Evolutionary conservation across 805 yeast genomes (phyloP).

Genomic region (Cyberlindnera veronae): DNA sequence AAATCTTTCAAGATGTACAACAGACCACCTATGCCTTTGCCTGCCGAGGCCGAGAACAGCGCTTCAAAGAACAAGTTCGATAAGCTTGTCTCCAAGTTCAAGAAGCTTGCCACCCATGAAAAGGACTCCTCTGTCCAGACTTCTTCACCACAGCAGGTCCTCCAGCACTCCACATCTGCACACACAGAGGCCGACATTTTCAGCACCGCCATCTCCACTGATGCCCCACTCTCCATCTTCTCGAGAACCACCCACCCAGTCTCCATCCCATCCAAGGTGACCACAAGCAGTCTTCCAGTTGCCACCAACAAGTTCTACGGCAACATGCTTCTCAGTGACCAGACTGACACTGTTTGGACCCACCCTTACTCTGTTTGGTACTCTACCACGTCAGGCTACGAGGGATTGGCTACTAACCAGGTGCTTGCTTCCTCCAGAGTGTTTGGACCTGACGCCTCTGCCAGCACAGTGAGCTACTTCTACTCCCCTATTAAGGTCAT

Average conservation of each 20-base stretch:
- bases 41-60: conserved; percentile 10
- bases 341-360: conserved; percentile 71
- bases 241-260: conserved; percentile 28
- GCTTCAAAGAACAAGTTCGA: conserved; percentile 6
- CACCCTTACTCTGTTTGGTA: conserved; percentile 80
- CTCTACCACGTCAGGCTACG: conserved; percentile 41
- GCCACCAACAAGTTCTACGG: conserved; percentile 80
- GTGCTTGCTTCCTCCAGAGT: conserved; percentile 57
- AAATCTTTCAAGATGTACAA: conserved; percentile 22
- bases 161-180: conserved; percentile 6
- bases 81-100: conserved; percentile 15
- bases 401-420: conserved; percentile 69
- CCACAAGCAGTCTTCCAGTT: conserved; percentile 38
- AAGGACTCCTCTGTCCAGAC: conserved; percentile 1
- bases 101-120: conserved; percentile 12
- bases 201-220: conserved; percentile 38
- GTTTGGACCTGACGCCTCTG: conserved; percentile 59
- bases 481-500: conserved; percentile 67
- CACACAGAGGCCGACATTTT: conserved; percentile 33
- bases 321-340: conserved; percentile 63
- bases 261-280: conserved; percentile 26
- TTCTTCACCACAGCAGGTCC: conserved; percentile 3
- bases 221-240: conserved; percentile 44
- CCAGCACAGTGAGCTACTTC: conserved; percentile 53
- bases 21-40: conserved; percentile 31